These are phyloP conservation scores for Pythium brachiatum DNA, from an alignment of 352 stramenopile genomes.

Conservation along the genomic window DNA sequence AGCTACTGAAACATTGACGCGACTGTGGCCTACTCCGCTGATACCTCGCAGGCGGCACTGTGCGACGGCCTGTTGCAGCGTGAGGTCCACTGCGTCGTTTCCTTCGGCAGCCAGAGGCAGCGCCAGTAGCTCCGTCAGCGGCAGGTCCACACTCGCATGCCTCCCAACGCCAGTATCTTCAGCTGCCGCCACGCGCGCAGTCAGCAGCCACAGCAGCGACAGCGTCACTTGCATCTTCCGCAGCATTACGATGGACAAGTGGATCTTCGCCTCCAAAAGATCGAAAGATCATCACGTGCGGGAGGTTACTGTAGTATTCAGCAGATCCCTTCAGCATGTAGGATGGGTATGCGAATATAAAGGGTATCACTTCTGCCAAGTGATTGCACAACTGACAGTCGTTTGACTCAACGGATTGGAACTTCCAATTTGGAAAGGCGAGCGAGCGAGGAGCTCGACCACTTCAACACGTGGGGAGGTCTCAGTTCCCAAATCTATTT, in stretches of 20 bases:
- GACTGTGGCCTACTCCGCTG: conserved; percentile 8
- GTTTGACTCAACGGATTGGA: background rate
- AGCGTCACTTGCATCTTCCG: background rate
- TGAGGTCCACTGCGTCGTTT: conserved; percentile 3
- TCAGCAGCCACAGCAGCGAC: background rate
- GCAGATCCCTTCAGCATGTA: too few species aligned
- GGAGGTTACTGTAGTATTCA: too few species aligned
- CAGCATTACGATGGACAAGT: background rate
- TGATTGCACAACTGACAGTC: background rate
- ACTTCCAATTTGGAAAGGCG: too few species aligned
- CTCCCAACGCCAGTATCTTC: background rate
- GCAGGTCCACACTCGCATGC: conserved; percentile 7
- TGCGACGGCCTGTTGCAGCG: conserved; percentile 11
- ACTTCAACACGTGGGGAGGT: background rate
- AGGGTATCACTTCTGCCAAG: background rate
- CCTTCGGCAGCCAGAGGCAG: background rate
- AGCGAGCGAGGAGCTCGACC: too few species aligned
- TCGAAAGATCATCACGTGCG: conserved; percentile 13
- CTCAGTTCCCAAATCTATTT: too few species aligned
- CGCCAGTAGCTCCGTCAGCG: conserved; percentile 21
- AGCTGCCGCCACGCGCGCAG: background rate
- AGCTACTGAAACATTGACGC: background rate
- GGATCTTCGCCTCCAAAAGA: conserved; percentile 19
- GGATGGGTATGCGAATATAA: background rate
- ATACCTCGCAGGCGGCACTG: conserved; percentile 19